Conservation (phyloP, 306 rosid genomes). For the Cicer arietinum region DNA sequence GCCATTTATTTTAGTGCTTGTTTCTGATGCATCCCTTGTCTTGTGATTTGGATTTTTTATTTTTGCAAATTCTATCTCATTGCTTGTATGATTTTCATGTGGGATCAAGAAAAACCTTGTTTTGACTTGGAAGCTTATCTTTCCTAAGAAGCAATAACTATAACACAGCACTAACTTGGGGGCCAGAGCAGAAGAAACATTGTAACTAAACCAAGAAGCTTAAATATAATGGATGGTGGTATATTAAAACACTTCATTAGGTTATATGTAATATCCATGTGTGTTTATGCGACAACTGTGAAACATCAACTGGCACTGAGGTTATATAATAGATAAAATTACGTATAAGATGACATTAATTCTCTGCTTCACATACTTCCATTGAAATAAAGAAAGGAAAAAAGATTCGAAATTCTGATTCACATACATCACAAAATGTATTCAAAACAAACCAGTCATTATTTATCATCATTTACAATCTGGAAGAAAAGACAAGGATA, state of each 20-base stretch:
- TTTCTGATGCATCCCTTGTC: constrained; percentile 4
- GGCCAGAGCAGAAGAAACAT: neutral
- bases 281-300: neutral
- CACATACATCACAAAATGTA: neutral
- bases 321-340: neutral
- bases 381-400: neutral
- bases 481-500: constrained; percentile 5
- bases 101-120: constrained; percentile 16
- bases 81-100: constrained; percentile 10
- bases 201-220: constrained; percentile 2
- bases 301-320: neutral
- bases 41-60: constrained; percentile 17
- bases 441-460: constrained; percentile 1
- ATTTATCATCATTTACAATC: neutral
- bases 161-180: constrained; percentile 7
- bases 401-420: constrained; percentile 2
- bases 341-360: neutral
- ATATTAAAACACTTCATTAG: neutral
- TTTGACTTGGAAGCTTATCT: neutral
- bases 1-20: constrained; percentile 10
- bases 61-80: constrained; percentile 8
- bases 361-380: constrained; percentile 7
- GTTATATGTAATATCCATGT: neutral
- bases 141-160: neutral
- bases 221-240: neutral